Evolutionary conservation across 805 yeast species (phyloP).

Genomic region (Nakazawaea wickerhamii): DNA sequence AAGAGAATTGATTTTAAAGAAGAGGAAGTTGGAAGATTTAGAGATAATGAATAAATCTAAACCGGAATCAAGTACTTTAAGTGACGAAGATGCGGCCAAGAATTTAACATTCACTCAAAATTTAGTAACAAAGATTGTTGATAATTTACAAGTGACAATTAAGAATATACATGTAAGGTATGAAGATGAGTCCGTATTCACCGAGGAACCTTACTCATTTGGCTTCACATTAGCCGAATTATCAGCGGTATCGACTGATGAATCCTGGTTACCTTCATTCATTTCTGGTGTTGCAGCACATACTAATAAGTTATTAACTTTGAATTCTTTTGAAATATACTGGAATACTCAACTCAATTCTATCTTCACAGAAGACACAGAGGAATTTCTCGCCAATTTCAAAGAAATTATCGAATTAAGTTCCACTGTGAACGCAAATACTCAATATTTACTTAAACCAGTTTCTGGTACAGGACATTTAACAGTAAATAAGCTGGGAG

Average conservation of each 20-base stretch:
- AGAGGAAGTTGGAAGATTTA: conserved; percentile 59
- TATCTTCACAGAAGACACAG: conserved; percentile 42
- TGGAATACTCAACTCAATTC: conserved; percentile 70
- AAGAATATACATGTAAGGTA: conserved; percentile 88
- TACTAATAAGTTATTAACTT: conserved; percentile 71
- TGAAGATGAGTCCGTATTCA: conserved; percentile 72
- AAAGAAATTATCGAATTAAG: conserved; percentile 36
- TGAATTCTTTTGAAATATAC: conserved; percentile 71
- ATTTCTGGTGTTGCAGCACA: conserved; percentile 62
- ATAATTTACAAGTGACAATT: conserved; percentile 86
- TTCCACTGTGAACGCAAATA: conserved; percentile 21
- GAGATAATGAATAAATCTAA: conserved; percentile 54
- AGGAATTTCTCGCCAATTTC: conserved; percentile 43
- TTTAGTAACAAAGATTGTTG: conserved; percentile 82
- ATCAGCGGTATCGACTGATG: conserved; percentile 88
- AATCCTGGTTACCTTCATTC: conserved; percentile 78
- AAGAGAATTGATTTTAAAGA: conserved; percentile 57
- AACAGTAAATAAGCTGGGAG: conserved; percentile 71
- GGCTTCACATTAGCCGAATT: conserved; percentile 83
- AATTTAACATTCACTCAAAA: conserved; percentile 85
- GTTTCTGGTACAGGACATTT: conserved; percentile 85
- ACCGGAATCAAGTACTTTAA: conserved; percentile 21
- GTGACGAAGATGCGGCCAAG: conserved; percentile 37
- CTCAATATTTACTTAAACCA: conserved; percentile 70
- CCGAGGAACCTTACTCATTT: conserved; percentile 70